Conservation (phyloP, 225 moss, liverwort and hornwort genomes). For the Takakia lepidozioides region DNA sequence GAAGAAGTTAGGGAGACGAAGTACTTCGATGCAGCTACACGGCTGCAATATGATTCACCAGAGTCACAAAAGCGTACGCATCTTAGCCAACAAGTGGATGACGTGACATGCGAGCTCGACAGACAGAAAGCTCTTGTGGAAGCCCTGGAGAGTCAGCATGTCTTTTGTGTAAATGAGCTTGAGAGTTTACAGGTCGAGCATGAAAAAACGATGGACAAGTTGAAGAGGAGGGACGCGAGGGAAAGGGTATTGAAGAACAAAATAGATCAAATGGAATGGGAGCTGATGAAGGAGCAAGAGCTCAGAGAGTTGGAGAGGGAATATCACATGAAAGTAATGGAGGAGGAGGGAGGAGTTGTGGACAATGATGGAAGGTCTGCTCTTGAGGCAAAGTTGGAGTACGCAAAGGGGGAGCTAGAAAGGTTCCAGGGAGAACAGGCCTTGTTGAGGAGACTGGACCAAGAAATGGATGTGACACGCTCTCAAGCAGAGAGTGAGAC, state of each 20-base stretch:
- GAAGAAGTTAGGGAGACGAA: constrained; percentile 44
- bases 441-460: constrained; percentile 60
- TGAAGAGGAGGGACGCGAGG: constrained; percentile 62
- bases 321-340: constrained; percentile 6
- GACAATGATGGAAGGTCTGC: constrained; percentile 27
- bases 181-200: constrained; percentile 65
- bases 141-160: constrained; percentile 70
- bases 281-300: constrained; percentile 37
- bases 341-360: constrained; percentile 25
- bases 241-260: constrained; percentile 37
- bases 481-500: constrained; percentile 87
- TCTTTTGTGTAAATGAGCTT: constrained; percentile 58
- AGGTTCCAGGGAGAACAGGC: constrained; percentile 36
- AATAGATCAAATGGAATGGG: constrained; percentile 25
- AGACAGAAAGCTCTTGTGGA: constrained; percentile 55
- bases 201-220: constrained; percentile 26
- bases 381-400: constrained; percentile 60
- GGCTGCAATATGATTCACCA: constrained; percentile 36
- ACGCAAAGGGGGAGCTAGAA: constrained; percentile 50
- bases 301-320: constrained; percentile 35
- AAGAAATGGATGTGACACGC: constrained; percentile 62
- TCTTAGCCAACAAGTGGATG: constrained; percentile 27
- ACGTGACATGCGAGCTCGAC: too few species aligned
- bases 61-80: constrained; percentile 29
- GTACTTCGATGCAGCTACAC: constrained; percentile 41